Evolutionary conservation across 1,284 basidiomycete species (phyloP), one percentile per base, ranked within the genome.

Genomic region (Boletus semigastroideus): DNA sequence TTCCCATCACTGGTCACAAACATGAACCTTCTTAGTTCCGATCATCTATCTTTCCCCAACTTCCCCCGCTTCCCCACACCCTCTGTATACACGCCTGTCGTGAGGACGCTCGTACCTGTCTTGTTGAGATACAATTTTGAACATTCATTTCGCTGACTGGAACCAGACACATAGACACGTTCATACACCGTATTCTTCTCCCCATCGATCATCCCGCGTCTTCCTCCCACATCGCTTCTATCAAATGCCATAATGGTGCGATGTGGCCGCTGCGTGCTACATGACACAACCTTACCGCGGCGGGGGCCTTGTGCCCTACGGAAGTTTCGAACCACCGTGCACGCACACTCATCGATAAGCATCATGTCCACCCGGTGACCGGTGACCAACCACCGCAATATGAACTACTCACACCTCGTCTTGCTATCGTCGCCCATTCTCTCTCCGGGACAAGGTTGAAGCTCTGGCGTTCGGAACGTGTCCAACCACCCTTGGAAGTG

Each of bases 11-110:
- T 44, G 19, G n/a, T 34, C 31, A 46, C 58, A 48, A 59, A 58
- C 42, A 46, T 44, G 38, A 17, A 27, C 28, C 25, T 1, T 42
- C 33, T 51, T 53, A 51, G 45, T 40, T 59, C 45, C 34, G 43
- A 60, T 52, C 46, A n/a, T 17, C 22, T 4, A 9, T 39, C 17
- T 46, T 50, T 48, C 51, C 59, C 58, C 64, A 49, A 31, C 45
- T 50, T 68, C 54, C 65, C 66, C 63, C 63, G n/a, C 59, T 60
- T 64, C 59, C 56, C 63, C 52, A 58, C 51, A 54, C 45, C 40
- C 45, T 44, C 44, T 36, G 42, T 37, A 30, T 22, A 42, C 56
- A 39, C 25, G 37, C 28, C 28, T 44, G 44, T 13, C 25, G n/a
- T 20, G 22, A 22, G 33, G 39, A 45, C 9, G 38, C 19, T 45